These are phyloP conservation scores for Ganoderma sinense DNA, from an alignment of 1,284 basidiomycete genomes.

Conservation along the genomic window DNA sequence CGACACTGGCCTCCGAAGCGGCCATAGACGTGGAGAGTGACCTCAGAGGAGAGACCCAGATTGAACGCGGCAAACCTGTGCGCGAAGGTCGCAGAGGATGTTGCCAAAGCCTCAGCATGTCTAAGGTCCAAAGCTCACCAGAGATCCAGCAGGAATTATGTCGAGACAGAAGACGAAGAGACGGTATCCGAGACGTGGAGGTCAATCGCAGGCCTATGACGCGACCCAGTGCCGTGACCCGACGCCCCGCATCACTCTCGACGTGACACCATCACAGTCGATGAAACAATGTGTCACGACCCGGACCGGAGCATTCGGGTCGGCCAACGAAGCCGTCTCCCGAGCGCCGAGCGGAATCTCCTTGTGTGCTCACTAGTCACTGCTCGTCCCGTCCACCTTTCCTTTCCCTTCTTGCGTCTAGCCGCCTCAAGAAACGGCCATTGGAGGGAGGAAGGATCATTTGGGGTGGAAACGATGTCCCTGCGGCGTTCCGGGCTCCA, in stretches of 20 bases:
- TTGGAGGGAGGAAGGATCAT: not conserved
- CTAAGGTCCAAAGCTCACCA: not conserved
- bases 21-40: conserved; percentile 21
- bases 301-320: conserved; percentile 2
- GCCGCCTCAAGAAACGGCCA: not conserved
- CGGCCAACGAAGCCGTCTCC: not conserved
- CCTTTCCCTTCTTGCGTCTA: not conserved
- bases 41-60: not conserved
- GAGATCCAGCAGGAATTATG: not conserved
- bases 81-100: not conserved
- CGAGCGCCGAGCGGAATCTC: not conserved
- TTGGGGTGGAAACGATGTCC: conserved; percentile 26
- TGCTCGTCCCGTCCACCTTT: not conserved
- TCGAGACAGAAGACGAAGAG: not conserved
- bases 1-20: conserved; percentile 37
- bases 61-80: not conserved
- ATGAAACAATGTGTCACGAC: no score
- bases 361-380: no score
- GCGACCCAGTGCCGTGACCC: conserved; percentile 12
- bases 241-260: conserved; percentile 21
- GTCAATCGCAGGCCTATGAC: conserved; percentile 7
- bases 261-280: conserved; percentile 5
- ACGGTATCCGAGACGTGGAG: not conserved
- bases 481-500: conserved; percentile 66
- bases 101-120: conserved; percentile 7